Base-by-base conservation (phyloP, 176 grass and related monocot genomes). In the Carex parvula region DNA sequence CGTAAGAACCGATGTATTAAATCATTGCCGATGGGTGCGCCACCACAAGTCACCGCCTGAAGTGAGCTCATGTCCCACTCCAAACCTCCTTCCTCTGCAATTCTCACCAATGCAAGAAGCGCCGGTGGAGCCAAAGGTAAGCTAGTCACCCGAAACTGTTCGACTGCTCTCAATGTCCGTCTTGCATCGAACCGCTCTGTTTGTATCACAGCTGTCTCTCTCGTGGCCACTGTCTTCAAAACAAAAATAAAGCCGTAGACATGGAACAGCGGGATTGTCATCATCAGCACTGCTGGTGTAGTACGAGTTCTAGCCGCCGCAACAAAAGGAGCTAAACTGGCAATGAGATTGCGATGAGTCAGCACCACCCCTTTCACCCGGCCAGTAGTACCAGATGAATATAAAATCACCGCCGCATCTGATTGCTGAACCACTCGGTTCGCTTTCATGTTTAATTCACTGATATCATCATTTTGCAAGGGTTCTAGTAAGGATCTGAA, bases 351-450 rank as follows among this genome's bases (percentile, higher is more conserved):
- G 20, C 46, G 16, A 17, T 89, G 83, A 2, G 84, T 79, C 8
- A 89, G 79, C 64, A 86, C 33, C 24, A 89, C 84, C 2, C 88
- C 83, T 37, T 89, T 89, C 54, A 79, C 73, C 6, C 4, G 8
- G 14, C 87, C 88, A 2, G 84, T 86, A 26, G 88, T 89, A 22
- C 88, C 88, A 1, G 88, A 86, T 0, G 88, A 89, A 70, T 83
- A 86, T 3, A 89, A 73, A 57, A 89, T 62, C 2, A 84, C 88
- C 1, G 79, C 88, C 0, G 39, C 14, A 70, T 89, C 88, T 7
- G 84, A 83, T 53, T 89, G 87, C 3, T 48, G 35, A 42, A 81
- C 32, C 50, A 13, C 42, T 50, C 3, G 41, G 6, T 73, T 72
- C 8, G 48, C 8, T 48, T 48, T 12, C 7, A n/a, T 46, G 42